phyloP scores from a whole-genome alignment of 2,329 filamentous ascomycete genomes.

The Blastomyces parvus region DNA sequence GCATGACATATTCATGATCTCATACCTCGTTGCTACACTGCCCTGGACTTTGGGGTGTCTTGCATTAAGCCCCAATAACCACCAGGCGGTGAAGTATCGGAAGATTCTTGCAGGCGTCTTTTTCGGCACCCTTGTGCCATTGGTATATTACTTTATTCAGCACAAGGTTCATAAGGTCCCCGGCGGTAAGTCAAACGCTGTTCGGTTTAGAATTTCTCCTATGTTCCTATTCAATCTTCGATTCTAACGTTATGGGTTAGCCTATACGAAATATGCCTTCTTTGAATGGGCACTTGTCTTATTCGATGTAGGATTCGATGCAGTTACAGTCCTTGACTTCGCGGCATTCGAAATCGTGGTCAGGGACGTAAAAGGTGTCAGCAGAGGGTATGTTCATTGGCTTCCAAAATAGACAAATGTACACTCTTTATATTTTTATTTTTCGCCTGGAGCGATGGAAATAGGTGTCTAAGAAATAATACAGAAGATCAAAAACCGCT shows the following conservation, averaged over 20 bases:
- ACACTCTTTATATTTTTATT: conserved; percentile 33
- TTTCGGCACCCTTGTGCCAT: conserved; percentile 79
- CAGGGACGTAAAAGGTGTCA: conserved; percentile 77
- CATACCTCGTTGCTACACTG: conserved; percentile 84
- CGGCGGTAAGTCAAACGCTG: conserved; percentile 57
- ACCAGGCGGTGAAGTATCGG: conserved; percentile 72
- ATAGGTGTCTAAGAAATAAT: conserved; percentile 29
- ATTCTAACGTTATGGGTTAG: conserved; percentile 39
- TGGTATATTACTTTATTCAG: conserved; percentile 96
- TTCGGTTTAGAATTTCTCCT: neutral
- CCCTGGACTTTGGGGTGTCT: conserved; percentile 93
- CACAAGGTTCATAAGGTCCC: conserved; percentile 93
- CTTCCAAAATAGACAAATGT: conserved; percentile 75
- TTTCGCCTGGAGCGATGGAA: conserved; percentile 26
- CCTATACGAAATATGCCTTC: conserved; percentile 94
- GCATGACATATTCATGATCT: conserved; percentile 99
- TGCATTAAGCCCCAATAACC: conserved; percentile 74
- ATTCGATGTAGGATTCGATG: conserved; percentile 93
- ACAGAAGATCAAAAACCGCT: conserved; percentile 43
- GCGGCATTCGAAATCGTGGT: conserved; percentile 76
- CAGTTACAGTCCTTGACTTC: conserved; percentile 89
- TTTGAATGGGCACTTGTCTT: conserved; percentile 95
- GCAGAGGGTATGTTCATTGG: conserved; percentile 97
- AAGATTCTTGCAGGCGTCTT: conserved; percentile 76
- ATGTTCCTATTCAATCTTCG: conserved; percentile 6